Percentiles rank a stretch among this genome's conserved stretches.
These are phyloP conservation scores for Arxiozyma heterogenica DNA, from an alignment of 1,139 yeast species.

Conservation along the genomic window DNA sequence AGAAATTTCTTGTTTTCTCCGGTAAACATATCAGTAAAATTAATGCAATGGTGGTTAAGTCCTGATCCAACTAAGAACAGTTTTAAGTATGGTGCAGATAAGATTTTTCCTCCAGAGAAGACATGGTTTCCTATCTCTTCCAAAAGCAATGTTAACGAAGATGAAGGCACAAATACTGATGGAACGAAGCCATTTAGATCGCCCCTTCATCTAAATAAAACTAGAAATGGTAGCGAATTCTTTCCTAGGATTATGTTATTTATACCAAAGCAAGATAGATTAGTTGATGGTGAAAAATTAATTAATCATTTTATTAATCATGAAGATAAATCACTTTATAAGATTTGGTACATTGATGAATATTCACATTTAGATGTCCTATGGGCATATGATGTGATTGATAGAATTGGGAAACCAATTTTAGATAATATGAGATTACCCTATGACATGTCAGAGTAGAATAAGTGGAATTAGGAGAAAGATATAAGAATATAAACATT, in stretches of 20 bases:
- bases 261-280: conserved; percentile 44
- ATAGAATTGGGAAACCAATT: conserved; percentile 40
- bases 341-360: conserved; percentile 39
- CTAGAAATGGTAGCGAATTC: not conserved
- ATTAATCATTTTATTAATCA: conserved; percentile 38
- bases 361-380: conserved; percentile 87
- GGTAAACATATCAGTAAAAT: conserved; percentile 63
- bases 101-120: conserved; percentile 27
- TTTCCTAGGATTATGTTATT: conserved; percentile 40
- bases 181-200: not conserved
- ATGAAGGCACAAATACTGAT: not conserved
- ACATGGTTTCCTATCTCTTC: conserved; percentile 27
- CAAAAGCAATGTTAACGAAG: not conserved
- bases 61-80: conserved; percentile 20
- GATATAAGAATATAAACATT: too few relatives aligned
- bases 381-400: conserved; percentile 76
- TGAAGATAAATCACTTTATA: conserved; percentile 40
- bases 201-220: conserved; percentile 4
- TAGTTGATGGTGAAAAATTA: conserved; percentile 53
- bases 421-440: conserved; percentile 21
- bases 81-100: conserved; percentile 25
- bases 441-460: not conserved
- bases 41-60: conserved; percentile 87
- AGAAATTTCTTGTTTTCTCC: conserved; percentile 80
- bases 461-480: too few relatives aligned